These are phyloP conservation scores for Ceratobasidium sp. DNA, from an alignment of 1,284 basidiomycete species.

Conservation along the genomic window DNA sequence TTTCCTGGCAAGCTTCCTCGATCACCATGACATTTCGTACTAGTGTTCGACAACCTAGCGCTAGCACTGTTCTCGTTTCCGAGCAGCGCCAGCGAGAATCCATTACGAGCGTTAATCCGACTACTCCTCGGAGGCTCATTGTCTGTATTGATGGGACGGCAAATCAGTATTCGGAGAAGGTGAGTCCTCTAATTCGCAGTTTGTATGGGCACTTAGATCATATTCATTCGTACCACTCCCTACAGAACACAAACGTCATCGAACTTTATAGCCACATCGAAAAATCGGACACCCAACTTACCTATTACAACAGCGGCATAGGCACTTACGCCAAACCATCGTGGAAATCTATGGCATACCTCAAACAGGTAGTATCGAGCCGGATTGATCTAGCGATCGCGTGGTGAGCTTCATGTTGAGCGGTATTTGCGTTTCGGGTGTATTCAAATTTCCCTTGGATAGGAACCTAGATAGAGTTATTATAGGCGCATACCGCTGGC, in stretches of 20 bases:
- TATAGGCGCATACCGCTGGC: conserved; percentile 43
- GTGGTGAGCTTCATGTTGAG: background rate
- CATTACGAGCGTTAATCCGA: background rate
- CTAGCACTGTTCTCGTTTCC: background rate
- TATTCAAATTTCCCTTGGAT: background rate
- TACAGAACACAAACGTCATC: conserved; percentile 13
- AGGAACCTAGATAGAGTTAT: conserved; percentile 44
- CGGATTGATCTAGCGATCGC: conserved; percentile 40
- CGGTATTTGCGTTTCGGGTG: no score
- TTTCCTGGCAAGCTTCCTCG: no score
- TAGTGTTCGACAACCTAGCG: no score
- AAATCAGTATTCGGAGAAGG: background rate
- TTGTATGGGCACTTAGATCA: no score
- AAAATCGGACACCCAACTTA: conserved; percentile 13
- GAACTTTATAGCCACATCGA: conserved; percentile 2
- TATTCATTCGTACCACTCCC: background rate
- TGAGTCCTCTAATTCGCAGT: background rate
- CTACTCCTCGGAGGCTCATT: background rate
- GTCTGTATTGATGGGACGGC: background rate
- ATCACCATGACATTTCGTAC: no score
- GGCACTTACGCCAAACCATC: conserved; percentile 38
- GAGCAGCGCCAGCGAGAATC: background rate
- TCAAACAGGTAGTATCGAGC: conserved; percentile 3
- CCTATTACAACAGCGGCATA: conserved; percentile 42
- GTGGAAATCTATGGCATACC: conserved; percentile 5